Base-by-base conservation (phyloP, 345 rosid genomes). In the Alliaria petiolata region DNA sequence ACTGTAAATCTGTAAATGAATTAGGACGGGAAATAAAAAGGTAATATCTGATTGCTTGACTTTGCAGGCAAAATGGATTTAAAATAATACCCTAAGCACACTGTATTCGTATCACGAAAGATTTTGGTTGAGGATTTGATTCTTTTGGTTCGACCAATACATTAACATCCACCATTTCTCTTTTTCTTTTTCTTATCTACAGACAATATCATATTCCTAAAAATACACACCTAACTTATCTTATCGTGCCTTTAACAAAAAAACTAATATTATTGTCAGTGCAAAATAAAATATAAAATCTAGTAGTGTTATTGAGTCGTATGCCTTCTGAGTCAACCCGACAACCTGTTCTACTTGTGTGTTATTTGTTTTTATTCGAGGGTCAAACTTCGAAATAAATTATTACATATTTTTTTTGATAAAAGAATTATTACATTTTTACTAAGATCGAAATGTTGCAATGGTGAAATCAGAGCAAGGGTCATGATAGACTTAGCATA, bases 41-140 rank as follows among this genome's bases (percentile, higher is more conserved):
- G 44, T 56, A 22, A 20, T 9, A 40, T 60, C 20, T 40, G 35
- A 8, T 40, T 40, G n/a, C n/a, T 60, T 60, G 50, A 60, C 25
- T 60, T 36, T 12, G 14, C 4, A 4, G 42, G 14, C 42, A 35
- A 38, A 11, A 38, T 28, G 26, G 1, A 36, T 26, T 25, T 25
- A 36, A 65, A 65, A 50, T 50, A 65, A 65, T 22, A 35, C 33
- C 3, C 15, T 15, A 65, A 22, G 36, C 70, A 65, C 34, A n/a
- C n/a, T n/a, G n/a, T 35, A 5, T 0, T 60, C 36, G 49, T 60
- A 60, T 60, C 35, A 65, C 36, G 59, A 50, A 65, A 22, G 47
- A 49, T 28, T 65, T 22, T 65, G 58, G 69, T 65, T 35, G 59
- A 65, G 57, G 70, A 50, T 50, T 50, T 50, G 58, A 50, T 50